Evolutionary conservation across 1,139 yeast species (phyloP).

Genomic region (Magnusiomyces sp.): DNA sequence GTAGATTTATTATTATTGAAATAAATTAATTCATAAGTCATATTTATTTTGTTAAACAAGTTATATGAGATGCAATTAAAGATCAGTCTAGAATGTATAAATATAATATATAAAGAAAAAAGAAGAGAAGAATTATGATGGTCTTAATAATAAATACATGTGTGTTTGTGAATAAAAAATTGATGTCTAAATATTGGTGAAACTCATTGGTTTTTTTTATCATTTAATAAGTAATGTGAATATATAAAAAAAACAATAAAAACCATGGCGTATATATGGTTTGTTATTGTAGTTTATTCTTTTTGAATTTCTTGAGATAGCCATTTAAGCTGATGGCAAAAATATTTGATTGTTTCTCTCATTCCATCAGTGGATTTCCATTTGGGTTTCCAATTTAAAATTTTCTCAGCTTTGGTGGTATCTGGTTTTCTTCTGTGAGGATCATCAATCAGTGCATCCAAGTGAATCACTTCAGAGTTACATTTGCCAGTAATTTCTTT

Average conservation of each 20-base stretch:
- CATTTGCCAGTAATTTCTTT: slow-evolving; percentile 17
- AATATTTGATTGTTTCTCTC: slow-evolving; percentile 21
- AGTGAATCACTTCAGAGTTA: slow-evolving; percentile 16
- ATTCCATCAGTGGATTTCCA: slow-evolving; percentile 22
- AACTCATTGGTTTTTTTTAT: no score
- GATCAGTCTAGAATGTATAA: background rate
- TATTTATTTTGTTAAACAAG: no score
- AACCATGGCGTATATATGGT: no score
- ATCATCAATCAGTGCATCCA: slow-evolving; percentile 21
- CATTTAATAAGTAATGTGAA: no score
- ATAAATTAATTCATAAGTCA: background rate
- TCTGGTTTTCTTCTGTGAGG: slow-evolving; percentile 23
- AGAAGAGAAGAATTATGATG: background rate
- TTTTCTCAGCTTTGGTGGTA: slow-evolving; percentile 19
- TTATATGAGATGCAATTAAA: no score
- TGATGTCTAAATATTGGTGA: no score
- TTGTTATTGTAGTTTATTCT: no score
- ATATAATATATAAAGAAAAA: no score
- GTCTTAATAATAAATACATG: no score
- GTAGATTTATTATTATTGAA: background rate
- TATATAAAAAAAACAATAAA: no score
- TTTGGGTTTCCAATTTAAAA: slow-evolving; percentile 21
- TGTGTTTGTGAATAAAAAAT: no score
- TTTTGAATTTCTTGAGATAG: background rate
- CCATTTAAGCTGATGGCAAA: slow-evolving; percentile 15